Evolutionary conservation across 345 rosid species (phyloP).

Genomic region (Trapa bicornis): DNA sequence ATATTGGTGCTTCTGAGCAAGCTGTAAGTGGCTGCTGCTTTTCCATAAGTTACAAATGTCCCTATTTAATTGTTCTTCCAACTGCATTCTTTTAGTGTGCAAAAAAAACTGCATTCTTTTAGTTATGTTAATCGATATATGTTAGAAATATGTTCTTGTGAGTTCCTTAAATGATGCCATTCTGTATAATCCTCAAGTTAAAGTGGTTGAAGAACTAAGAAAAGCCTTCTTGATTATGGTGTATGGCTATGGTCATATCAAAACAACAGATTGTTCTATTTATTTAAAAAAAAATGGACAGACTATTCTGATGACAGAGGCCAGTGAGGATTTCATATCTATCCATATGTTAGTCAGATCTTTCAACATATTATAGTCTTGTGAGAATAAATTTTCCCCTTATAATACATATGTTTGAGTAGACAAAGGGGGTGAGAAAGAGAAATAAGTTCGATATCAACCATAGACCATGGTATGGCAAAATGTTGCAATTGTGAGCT

Average conservation of each 20-base stretch:
- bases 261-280: background rate
- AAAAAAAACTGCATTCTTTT: background rate
- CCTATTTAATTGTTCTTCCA: background rate
- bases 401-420: no score
- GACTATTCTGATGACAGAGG: background rate
- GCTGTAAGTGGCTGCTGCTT: constrained; percentile 45
- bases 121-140: background rate
- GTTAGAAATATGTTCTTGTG: background rate
- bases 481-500: background rate
- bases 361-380: no score
- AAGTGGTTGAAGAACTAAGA: background rate
- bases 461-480: background rate
- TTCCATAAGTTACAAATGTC: background rate
- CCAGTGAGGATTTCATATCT: background rate
- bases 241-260: background rate
- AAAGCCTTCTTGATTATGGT: background rate
- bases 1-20: constrained; percentile 99
- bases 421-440: no score
- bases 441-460: background rate
- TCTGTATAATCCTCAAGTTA: background rate
- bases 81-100: background rate
- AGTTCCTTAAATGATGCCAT: background rate
- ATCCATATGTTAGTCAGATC: background rate
- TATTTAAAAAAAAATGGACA: no score
- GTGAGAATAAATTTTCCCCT: no score